These are phyloP conservation scores for Solanum corneliomulleri DNA, from an alignment of 257 asterid species.

Conservation along the genomic window DNA sequence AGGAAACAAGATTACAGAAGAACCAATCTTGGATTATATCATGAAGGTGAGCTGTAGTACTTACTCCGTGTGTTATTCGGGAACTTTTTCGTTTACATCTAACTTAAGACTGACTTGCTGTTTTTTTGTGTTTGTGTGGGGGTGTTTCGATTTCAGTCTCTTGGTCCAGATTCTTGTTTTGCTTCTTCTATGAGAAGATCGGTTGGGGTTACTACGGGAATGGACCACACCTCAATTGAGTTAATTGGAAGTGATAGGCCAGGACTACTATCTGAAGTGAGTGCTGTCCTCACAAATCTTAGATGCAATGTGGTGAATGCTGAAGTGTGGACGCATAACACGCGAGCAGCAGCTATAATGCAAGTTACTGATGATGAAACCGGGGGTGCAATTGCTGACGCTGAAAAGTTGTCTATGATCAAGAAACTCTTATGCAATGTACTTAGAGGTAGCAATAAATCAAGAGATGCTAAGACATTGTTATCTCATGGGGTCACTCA, in stretches of 20 bases:
- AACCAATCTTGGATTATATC: slow-evolving; percentile 62
- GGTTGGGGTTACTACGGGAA: slow-evolving; percentile 53
- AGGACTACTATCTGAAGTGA: slow-evolving; percentile 92
- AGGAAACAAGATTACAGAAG: slow-evolving; percentile 82
- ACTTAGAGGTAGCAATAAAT: slow-evolving; percentile 67
- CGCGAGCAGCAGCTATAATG: slow-evolving; percentile 93
- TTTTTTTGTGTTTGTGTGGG: background rate
- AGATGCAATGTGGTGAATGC: slow-evolving; percentile 88
- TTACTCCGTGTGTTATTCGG: background rate
- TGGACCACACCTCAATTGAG: slow-evolving; percentile 85
- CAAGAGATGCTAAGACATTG: slow-evolving; percentile 65
- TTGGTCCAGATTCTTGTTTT: slow-evolving; percentile 94
- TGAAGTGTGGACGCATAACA: slow-evolving; percentile 98
- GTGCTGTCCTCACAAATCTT: slow-evolving; percentile 86
- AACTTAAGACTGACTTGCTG: background rate
- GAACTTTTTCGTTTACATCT: background rate
- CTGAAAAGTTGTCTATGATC: slow-evolving; percentile 47
- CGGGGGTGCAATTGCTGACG: slow-evolving; percentile 51
- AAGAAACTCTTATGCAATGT: slow-evolving; percentile 66
- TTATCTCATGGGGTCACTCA: slow-evolving; percentile 65
- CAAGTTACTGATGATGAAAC: slow-evolving; percentile 73
- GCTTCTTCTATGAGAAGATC: slow-evolving; percentile 91
- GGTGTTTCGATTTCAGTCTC: slow-evolving; percentile 44
- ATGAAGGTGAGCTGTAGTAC: slow-evolving; percentile 43
- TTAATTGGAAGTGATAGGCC: slow-evolving; percentile 87